Conservation (phyloP, 2,329 filamentous ascomycete genomes). For the Colletotrichum salicis region DNA sequence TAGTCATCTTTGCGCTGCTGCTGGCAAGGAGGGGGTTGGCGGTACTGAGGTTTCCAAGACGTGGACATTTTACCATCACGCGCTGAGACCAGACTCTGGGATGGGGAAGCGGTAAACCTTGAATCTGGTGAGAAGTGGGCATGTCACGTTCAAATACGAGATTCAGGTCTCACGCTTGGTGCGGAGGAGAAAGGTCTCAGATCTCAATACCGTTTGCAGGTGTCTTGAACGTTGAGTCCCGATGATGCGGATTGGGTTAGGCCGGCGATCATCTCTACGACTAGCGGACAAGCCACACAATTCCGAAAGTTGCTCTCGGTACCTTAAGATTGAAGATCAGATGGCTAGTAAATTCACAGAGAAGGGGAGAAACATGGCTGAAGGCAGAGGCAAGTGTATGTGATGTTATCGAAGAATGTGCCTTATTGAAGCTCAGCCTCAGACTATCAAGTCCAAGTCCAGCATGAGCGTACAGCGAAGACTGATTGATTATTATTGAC, state of each 20-base stretch:
- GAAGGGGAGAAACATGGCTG: background rate
- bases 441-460: background rate
- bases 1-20: background rate
- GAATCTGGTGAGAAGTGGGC: background rate
- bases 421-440: background rate
- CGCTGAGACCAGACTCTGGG: background rate
- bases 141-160: background rate
- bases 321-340: background rate
- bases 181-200: background rate
- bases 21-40: background rate
- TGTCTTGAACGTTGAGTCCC: background rate
- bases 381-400: background rate
- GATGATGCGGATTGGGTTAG: background rate
- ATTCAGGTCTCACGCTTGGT: background rate
- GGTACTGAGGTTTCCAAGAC: background rate
- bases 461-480: background rate
- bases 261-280: background rate
- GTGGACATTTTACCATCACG: background rate
- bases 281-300: background rate
- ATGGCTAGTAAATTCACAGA: background rate
- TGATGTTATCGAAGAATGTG: background rate
- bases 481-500: background rate
- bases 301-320: background rate
- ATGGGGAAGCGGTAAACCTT: background rate
- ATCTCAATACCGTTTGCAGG: background rate